Evolutionary conservation across 2,329 filamentous ascomycete genomes (phyloP).

Genomic region (Aspergillus terreus): DNA sequence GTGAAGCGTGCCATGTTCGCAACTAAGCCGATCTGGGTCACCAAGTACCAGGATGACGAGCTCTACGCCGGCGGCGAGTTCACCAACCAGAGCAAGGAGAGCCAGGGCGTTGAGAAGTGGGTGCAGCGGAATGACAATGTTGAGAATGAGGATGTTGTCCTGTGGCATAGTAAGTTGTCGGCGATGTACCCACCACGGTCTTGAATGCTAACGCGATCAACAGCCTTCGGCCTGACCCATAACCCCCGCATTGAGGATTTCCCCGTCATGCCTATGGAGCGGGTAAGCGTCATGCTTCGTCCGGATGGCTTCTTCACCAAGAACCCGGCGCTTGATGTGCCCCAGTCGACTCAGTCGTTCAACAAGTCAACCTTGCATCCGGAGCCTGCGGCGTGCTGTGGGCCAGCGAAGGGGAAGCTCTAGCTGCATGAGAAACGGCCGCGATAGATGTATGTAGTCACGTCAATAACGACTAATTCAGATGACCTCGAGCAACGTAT

Average conservation of each 20-base stretch:
- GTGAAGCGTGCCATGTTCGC: slow-evolving; percentile 48
- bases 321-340: slow-evolving; percentile 49
- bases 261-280: slow-evolving; percentile 63
- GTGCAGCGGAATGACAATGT: slow-evolving; percentile 46
- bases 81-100: slow-evolving; percentile 52
- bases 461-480: neutral
- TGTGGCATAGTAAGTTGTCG: slow-evolving; percentile 36
- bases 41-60: slow-evolving; percentile 51
- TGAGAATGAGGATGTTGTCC: slow-evolving; percentile 43
- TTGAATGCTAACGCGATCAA: neutral
- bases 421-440: slow-evolving; percentile 7
- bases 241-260: slow-evolving; percentile 63
- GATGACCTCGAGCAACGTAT: neutral
- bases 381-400: slow-evolving; percentile 23
- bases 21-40: slow-evolving; percentile 54
- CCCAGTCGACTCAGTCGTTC: slow-evolving; percentile 36
- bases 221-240: slow-evolving; percentile 56
- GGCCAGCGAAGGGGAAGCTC: slow-evolving; percentile 23
- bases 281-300: slow-evolving; percentile 44
- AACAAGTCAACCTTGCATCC: slow-evolving; percentile 36
- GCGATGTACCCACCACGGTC: neutral
- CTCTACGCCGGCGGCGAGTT: slow-evolving; percentile 51
- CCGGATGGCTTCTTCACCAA: slow-evolving; percentile 50
- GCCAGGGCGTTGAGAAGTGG: slow-evolving; percentile 53
- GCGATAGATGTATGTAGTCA: neutral